Evolutionary conservation across 257 asterid genomes (phyloP).

Genomic region (Echium plantagineum): DNA sequence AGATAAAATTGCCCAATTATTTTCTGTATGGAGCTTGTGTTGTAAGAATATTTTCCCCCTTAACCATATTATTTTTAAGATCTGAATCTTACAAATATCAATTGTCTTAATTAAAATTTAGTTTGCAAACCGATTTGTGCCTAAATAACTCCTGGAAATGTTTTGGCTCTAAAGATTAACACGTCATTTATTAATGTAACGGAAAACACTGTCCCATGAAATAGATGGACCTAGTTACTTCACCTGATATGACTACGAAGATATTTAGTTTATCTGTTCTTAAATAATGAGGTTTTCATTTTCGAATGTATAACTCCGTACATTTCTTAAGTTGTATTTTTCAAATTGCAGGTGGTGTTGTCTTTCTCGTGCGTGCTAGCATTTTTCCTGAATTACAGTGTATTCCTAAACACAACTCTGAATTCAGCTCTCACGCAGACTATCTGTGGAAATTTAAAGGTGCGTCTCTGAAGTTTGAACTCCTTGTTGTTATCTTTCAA

Average conservation of each 20-base stretch:
- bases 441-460: constrained; percentile 93
- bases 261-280: background rate
- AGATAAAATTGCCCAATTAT: background rate
- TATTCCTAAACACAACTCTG: constrained; percentile 82
- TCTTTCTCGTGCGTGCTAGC: constrained; percentile 74
- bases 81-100: too few species aligned
- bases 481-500: constrained; percentile 1
- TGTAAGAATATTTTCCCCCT: background rate
- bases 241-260: background rate
- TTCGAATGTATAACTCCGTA: background rate
- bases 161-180: background rate
- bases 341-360: constrained; percentile 48
- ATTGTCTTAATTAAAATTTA: too few species aligned
- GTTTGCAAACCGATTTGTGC: background rate
- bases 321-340: constrained; percentile 9
- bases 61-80: background rate
- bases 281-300: background rate
- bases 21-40: background rate
- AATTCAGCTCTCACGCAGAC: constrained; percentile 95
- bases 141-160: background rate
- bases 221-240: background rate
- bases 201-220: background rate
- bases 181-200: too few species aligned
- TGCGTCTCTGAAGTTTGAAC: constrained; percentile 17
- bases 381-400: constrained; percentile 66